Percentiles rank a stretch among this genome's conserved stretches.
Conservation (phyloP, 169 alveolate species). For the Neospora caninum region DNA sequence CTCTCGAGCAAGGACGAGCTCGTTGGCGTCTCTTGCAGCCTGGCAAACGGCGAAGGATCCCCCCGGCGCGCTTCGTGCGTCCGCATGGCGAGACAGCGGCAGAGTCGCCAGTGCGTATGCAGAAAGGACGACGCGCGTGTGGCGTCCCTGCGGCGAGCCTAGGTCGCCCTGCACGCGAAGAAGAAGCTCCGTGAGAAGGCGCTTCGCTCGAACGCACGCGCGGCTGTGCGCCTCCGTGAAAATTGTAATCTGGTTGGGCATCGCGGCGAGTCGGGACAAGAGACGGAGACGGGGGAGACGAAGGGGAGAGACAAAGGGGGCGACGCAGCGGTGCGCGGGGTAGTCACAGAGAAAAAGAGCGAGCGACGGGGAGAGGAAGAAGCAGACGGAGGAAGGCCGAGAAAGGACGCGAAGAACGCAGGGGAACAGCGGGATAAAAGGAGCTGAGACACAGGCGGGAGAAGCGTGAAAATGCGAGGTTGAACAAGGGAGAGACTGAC, state of each 20-base stretch:
- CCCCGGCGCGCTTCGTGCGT: no score
- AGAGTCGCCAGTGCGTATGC: no score
- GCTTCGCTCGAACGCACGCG: neutral
- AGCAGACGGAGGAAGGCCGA: neutral
- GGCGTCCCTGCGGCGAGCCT: neutral
- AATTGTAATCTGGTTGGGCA: slow-evolving; percentile 18
- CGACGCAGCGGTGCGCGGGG: neutral
- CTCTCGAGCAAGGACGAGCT: no score
- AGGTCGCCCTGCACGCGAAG: neutral
- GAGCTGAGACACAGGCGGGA: no score
- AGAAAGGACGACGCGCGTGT: no score
- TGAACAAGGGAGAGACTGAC: neutral
- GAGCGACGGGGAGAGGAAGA: neutral
- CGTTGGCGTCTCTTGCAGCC: no score
- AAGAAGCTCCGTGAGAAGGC: neutral
- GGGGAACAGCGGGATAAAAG: no score
- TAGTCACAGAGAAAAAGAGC: neutral
- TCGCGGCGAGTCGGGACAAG: neutral
- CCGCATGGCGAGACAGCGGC: no score
- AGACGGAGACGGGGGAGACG: neutral
- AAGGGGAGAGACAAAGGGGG: neutral
- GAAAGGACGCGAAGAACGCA: neutral
- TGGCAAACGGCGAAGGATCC: no score
- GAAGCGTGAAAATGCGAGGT: neutral
- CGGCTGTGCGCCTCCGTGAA: slow-evolving; percentile 22